These are phyloP conservation scores for Paecilomyces dactylethromorphus DNA, from an alignment of 2,329 filamentous ascomycete genomes.

Conservation along the genomic window DNA sequence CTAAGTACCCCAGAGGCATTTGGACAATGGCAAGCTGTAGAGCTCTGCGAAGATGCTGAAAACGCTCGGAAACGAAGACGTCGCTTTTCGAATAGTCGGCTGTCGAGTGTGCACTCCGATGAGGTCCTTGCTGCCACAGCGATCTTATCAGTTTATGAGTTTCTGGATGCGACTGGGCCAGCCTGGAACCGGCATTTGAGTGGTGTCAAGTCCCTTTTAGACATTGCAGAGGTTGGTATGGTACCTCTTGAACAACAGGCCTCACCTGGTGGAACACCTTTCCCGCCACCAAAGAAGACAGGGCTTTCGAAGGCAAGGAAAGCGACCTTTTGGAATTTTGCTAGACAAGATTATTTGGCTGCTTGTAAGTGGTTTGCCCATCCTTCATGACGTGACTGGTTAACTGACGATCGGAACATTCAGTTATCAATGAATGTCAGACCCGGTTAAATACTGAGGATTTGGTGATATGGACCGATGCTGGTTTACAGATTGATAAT, in stretches of 20 bases:
- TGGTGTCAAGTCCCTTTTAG: conserved; percentile 58
- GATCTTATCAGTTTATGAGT: conserved; percentile 62
- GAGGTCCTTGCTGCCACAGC: conserved; percentile 60
- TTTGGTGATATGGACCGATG: conserved; percentile 57
- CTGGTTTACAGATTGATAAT: conserved; percentile 53
- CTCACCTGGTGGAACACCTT: conserved; percentile 33
- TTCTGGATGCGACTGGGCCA: conserved; percentile 57
- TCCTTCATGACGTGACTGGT: neutral
- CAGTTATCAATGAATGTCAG: conserved; percentile 51
- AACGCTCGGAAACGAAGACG: conserved; percentile 38
- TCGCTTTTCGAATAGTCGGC: conserved; percentile 38
- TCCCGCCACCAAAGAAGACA: conserved; percentile 22
- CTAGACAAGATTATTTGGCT: conserved; percentile 58
- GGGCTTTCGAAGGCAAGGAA: conserved; percentile 50
- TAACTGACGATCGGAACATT: neutral
- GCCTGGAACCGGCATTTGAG: conserved; percentile 61
- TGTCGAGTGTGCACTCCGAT: conserved; percentile 40
- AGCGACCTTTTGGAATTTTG: conserved; percentile 63
- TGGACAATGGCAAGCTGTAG: conserved; percentile 29
- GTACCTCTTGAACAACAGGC: conserved; percentile 33
- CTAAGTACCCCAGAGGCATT: conserved; percentile 28
- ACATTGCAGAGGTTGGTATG: conserved; percentile 36
- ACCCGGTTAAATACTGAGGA: conserved; percentile 58
- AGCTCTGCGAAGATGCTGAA: conserved; percentile 27
- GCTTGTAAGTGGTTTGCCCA: conserved; percentile 43